Base-by-base conservation (phyloP, 352 stramenopile species). In the Globisporangium mamillatum region DNA sequence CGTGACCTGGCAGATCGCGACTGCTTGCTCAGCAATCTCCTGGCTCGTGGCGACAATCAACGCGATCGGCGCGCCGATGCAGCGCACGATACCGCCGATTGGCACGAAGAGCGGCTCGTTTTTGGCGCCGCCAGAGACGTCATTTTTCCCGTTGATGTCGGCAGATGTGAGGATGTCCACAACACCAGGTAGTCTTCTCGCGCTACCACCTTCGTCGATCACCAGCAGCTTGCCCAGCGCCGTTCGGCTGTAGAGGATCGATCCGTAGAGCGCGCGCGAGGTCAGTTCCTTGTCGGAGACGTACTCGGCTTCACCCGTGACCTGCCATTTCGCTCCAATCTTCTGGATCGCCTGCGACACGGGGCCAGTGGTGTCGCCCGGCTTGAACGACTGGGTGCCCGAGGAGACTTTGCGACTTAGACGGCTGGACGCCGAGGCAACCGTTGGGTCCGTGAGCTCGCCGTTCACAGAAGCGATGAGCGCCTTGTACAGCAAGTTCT, bases 401-500 rank as follows among this genome's bases (percentile, higher is more conserved):
- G 86, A 92, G 22, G 80, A 70, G 10, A 84, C 61, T 12, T 78
- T 78, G 9, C 41, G 44, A 14, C 78, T 72, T 25, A 94, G 66
- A 18, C 44, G 20, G 4, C 72, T 75, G 10, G 69, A 61, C 10
- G 69, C 46, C 29, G 80, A 70, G 9, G 78, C 44, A 0, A 70
- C 25, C 2, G 65, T 32, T 22, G 67, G 64, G 52, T 72, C 64
- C 6, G 57, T 29, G 9, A 83, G 50, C 3, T 72, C 61, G 1
- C 25, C 54, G n/a, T 48, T 22, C 44, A 73, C 38, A 63, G 77
- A 89, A 25, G 84, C 76, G 41, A 98, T 68, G 54, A 93, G 98
- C 66, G 98, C 97, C 72, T 98, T 99, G 78, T 98, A 94, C 36
- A 99, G 76, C 66, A 98, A 98, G 7, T 67, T 75, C 41, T 78